Conservation (phyloP, 768 basidiomycete species). For the Austroboletus festivus region DNA sequence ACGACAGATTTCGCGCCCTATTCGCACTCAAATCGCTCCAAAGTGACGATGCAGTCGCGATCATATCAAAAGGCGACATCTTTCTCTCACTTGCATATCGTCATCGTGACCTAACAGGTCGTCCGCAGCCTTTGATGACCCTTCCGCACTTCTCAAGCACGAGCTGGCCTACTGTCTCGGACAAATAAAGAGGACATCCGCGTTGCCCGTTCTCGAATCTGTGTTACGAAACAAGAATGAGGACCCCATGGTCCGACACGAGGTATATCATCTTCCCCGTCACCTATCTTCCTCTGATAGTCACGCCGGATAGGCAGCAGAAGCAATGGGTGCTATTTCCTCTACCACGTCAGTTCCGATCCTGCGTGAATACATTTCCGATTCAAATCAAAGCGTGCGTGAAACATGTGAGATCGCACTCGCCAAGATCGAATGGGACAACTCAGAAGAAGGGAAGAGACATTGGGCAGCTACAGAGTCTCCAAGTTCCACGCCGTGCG, state of each 20-base stretch:
- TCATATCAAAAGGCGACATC: slow-evolving; percentile 76
- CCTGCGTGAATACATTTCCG: slow-evolving; percentile 66
- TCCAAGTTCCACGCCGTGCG: slow-evolving; percentile 37
- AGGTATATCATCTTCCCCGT: slow-evolving; percentile 48
- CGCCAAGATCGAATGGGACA: slow-evolving; percentile 91
- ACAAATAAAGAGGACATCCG: slow-evolving; percentile 73
- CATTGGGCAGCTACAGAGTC: slow-evolving; percentile 36
- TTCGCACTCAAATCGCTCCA: slow-evolving; percentile 89
- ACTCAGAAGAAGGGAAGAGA: slow-evolving; percentile 65
- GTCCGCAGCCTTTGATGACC: slow-evolving; percentile 72
- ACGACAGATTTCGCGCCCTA: slow-evolving; percentile 84
- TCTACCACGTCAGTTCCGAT: slow-evolving; percentile 60
- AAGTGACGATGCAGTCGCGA: slow-evolving; percentile 71
- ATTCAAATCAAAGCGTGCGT: slow-evolving; percentile 71
- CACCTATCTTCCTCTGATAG: slow-evolving; percentile 5
- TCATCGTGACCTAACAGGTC: not conserved
- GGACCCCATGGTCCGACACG: slow-evolving; percentile 97
- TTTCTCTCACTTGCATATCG: not conserved
- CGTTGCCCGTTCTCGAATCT: slow-evolving; percentile 73
- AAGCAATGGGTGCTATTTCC: slow-evolving; percentile 96
- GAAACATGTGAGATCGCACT: slow-evolving; percentile 98
- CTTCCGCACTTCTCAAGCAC: slow-evolving; percentile 90
- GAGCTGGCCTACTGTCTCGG: slow-evolving; percentile 97
- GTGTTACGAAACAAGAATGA: slow-evolving; percentile 69
- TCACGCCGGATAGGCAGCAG: slow-evolving; percentile 70